Evolutionary conservation across 768 basidiomycete species (phyloP).

Genomic region (Dacryopinax spathularia): DNA sequence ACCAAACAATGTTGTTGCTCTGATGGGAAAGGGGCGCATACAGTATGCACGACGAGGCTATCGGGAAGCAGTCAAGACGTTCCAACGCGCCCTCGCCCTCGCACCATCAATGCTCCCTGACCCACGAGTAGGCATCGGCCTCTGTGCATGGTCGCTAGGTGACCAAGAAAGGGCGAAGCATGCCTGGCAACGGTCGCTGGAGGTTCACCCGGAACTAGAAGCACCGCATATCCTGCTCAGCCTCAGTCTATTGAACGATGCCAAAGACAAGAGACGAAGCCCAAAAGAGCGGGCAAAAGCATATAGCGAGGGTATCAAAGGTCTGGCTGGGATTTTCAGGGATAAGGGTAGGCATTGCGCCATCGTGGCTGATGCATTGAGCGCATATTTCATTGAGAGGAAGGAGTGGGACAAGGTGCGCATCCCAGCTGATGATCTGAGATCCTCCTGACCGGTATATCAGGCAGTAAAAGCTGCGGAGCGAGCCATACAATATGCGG

Average conservation of each 20-base stretch:
- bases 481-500: constrained; percentile 84
- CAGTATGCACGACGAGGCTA: constrained; percentile 66
- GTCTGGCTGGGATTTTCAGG: constrained; percentile 34
- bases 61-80: constrained; percentile 64
- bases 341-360: constrained; percentile 54
- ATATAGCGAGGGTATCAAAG: constrained; percentile 51
- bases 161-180: constrained; percentile 66
- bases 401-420: constrained; percentile 46
- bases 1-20: constrained; percentile 75
- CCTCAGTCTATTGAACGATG: constrained; percentile 71
- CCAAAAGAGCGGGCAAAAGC: constrained; percentile 49
- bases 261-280: constrained; percentile 51
- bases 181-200: constrained; percentile 82
- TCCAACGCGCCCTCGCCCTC: constrained; percentile 69
- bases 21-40: constrained; percentile 80
- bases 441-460: not conserved
- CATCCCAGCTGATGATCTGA: not conserved
- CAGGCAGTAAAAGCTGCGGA: constrained; percentile 88
- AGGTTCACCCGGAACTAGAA: constrained; percentile 52
- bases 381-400: constrained; percentile 63
- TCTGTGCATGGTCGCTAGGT: constrained; percentile 84
- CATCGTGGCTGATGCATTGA: constrained; percentile 61
- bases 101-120: constrained; percentile 75
- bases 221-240: constrained; percentile 71
- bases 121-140: constrained; percentile 87